phyloP scores from a whole-genome alignment of 768 basidiomycete species.

The Cubamyces lactineus region DNA sequence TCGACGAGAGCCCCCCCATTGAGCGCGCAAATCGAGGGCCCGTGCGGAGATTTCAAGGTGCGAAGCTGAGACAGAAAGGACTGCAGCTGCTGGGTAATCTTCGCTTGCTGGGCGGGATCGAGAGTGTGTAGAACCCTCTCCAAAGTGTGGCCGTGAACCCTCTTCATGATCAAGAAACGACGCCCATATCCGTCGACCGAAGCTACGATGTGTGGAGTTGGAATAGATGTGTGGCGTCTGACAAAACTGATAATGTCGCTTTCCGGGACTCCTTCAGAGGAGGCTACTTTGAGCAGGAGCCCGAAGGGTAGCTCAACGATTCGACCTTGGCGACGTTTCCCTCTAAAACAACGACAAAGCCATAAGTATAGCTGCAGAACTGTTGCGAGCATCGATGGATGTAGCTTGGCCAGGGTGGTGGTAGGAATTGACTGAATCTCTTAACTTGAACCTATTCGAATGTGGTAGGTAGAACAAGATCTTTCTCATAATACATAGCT shows the following conservation, averaged over 20 bases:
- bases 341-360: background rate
- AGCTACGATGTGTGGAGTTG: background rate
- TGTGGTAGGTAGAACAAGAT: too few relatives aligned
- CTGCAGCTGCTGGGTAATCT: background rate
- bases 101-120: background rate
- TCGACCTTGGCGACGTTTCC: background rate
- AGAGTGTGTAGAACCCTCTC: background rate
- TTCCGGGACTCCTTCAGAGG: background rate
- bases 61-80: constrained; percentile 1
- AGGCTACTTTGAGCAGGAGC: background rate
- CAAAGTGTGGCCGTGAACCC: background rate
- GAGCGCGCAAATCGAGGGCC: background rate
- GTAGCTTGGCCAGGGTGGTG: background rate
- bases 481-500: too few relatives aligned
- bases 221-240: constrained; percentile 1
- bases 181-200: background rate
- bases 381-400: background rate
- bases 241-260: constrained; percentile 6
- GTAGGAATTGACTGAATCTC: too few relatives aligned
- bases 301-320: background rate
- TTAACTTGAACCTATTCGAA: too few relatives aligned
- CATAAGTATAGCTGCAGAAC: background rate
- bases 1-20: background rate
- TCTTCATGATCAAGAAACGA: background rate
- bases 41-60: background rate